Evolutionary conservation across 768 basidiomycete genomes (phyloP).

Genomic region (Boletus rufocinnamomeus): DNA sequence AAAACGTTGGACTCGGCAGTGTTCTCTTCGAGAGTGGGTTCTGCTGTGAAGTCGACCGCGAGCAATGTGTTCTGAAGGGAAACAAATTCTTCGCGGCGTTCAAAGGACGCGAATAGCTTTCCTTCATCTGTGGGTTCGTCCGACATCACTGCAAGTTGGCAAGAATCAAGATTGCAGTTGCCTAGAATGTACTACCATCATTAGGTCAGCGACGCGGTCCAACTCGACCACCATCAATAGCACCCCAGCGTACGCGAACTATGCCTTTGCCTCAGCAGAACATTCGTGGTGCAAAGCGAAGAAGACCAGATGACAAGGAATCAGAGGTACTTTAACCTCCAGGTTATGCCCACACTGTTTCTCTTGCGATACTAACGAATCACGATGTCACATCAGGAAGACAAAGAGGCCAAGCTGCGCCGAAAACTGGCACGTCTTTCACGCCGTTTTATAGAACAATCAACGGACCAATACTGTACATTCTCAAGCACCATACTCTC

Average conservation of each 20-base stretch:
- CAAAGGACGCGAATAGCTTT: constrained; percentile 57
- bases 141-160: constrained; percentile 33
- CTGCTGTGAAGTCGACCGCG: constrained; percentile 43
- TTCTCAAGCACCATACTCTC: constrained; percentile 67
- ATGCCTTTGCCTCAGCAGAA: constrained; percentile 13
- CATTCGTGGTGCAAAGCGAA: constrained; percentile 44
- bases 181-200: not conserved
- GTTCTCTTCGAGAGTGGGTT: constrained; percentile 47
- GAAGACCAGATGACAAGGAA: constrained; percentile 43
- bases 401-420: constrained; percentile 43
- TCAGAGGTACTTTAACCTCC: constrained; percentile 16
- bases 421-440: constrained; percentile 57
- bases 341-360: not conserved
- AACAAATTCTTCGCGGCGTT: constrained; percentile 60
- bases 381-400: constrained; percentile 38
- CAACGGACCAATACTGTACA: constrained; percentile 11
- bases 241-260: not conserved
- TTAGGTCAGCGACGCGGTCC: constrained; percentile 25
- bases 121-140: constrained; percentile 44
- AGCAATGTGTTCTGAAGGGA: constrained; percentile 54
- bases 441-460: constrained; percentile 9
- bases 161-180: not conserved
- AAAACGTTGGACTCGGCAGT: constrained; percentile 43
- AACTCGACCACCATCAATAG: no score
- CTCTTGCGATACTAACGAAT: constrained; percentile 4